phyloP scores from a whole-genome alignment of 768 basidiomycete genomes.

The Trametes cingulata region DNA sequence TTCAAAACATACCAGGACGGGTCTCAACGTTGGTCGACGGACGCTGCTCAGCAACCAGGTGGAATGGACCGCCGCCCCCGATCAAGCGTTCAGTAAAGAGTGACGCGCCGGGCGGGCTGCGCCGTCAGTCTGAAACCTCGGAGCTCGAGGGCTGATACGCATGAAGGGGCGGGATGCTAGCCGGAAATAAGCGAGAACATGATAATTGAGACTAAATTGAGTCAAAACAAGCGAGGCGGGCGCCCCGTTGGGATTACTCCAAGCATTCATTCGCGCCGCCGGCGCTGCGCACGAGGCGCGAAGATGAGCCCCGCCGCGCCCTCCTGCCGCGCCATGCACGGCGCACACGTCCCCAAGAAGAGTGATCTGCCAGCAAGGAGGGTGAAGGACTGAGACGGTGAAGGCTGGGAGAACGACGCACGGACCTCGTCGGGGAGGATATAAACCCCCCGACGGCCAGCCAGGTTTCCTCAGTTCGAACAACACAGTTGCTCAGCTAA shows the following conservation, averaged over 20 bases:
- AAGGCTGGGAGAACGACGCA: background rate
- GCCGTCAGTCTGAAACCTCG: too few species aligned
- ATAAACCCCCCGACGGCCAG: background rate
- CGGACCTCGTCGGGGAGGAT: background rate
- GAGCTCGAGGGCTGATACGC: background rate
- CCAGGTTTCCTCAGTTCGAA: background rate
- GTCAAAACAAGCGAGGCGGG: background rate
- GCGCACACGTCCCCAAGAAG: background rate
- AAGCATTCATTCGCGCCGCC: background rate
- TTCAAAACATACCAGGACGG: too few species aligned
- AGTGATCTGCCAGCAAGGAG: background rate
- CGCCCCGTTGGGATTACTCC: background rate
- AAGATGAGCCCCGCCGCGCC: background rate
- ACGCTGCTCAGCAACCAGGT: too few species aligned
- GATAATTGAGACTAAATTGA: background rate
- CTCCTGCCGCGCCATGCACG: background rate
- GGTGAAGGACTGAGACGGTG: background rate
- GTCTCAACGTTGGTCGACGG: too few species aligned
- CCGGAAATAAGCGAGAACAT: background rate
- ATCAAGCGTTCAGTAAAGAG: too few species aligned
- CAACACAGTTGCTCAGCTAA: constrained; percentile 5
- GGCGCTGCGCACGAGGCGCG: background rate
- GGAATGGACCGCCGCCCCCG: too few species aligned
- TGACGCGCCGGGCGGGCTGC: too few species aligned
- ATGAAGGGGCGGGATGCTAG: background rate